Conservation (phyloP, 2,329 filamentous ascomycete genomes). For the Tolypocladium ophioglossoides region DNA sequence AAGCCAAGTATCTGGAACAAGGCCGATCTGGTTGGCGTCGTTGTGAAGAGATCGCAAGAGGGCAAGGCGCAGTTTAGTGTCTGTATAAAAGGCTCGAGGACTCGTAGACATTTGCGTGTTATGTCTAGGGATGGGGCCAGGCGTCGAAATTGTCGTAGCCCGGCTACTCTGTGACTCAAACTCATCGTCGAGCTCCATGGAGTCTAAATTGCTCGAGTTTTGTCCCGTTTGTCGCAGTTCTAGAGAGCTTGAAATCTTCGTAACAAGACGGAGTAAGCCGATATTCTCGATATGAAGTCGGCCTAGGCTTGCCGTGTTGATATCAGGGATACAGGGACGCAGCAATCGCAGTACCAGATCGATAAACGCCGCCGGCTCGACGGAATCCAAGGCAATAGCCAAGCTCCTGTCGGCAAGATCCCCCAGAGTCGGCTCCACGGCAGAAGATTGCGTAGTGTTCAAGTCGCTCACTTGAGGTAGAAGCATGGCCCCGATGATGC, state of each 20-base stretch:
- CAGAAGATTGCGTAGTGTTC: conserved; percentile 36
- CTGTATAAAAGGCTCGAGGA: conserved; percentile 34
- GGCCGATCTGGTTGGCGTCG: conserved; percentile 33
- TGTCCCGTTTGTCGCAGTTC: conserved; percentile 11
- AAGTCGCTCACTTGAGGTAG: conserved; percentile 35
- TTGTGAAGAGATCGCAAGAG: conserved; percentile 32
- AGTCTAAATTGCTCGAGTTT: conserved; percentile 29
- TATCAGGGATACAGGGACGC: conserved; percentile 34
- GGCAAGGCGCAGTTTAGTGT: conserved; percentile 34
- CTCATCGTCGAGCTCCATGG: conserved; percentile 58
- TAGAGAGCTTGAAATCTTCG: conserved; percentile 22
- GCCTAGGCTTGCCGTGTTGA: conserved; percentile 26
- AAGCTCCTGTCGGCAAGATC: conserved; percentile 30
- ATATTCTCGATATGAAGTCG: conserved; percentile 26
- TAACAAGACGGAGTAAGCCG: conserved; percentile 32
- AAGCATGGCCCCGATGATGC: conserved; percentile 33
- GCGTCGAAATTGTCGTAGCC: conserved; percentile 24
- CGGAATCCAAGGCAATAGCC: conserved; percentile 27
- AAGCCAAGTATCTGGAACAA: conserved; percentile 40
- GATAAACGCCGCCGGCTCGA: conserved; percentile 34
- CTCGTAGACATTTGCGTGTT: conserved; percentile 31
- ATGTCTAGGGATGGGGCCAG: conserved; percentile 33
- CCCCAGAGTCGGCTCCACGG: conserved; percentile 33
- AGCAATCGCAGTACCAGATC: conserved; percentile 35
- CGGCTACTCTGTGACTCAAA: conserved; percentile 51